phyloP scores from a whole-genome alignment of 352 stramenopile species.

The Phytophthora nicotianae region DNA sequence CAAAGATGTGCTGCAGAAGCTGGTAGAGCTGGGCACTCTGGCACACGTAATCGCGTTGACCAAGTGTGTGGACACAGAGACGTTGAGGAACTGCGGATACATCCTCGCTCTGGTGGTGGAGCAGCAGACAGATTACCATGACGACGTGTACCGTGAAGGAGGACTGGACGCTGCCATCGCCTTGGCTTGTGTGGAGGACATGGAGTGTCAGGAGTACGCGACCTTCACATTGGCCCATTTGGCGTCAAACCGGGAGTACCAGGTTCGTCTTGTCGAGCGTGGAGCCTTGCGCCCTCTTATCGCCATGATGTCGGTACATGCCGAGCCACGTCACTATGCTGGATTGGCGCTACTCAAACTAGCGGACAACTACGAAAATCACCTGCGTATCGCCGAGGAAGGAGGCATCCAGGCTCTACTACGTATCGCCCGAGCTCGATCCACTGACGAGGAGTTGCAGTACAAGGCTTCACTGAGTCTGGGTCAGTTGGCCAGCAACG shows the following conservation, averaged over 20 bases:
- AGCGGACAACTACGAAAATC: conserved; percentile 98
- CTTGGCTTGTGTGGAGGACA: conserved; percentile 93
- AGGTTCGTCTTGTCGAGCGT: conserved; percentile 91
- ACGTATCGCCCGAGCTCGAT: conserved; percentile 88
- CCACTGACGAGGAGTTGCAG: conserved; percentile 94
- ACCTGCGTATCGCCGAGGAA: conserved; percentile 95
- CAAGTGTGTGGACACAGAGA: conserved; percentile 89
- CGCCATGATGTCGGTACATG: conserved; percentile 95
- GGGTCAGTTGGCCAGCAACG: conserved; percentile 92
- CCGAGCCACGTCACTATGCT: conserved; percentile 95
- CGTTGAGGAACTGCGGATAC: conserved; percentile 93
- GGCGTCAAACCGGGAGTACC: conserved; percentile 94
- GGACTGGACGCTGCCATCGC: conserved; percentile 90
- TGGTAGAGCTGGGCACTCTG: conserved; percentile 91
- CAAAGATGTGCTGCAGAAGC: conserved; percentile 89
- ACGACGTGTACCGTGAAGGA: conserved; percentile 87
- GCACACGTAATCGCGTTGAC: conserved; percentile 83
- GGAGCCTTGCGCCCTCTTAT: conserved; percentile 94
- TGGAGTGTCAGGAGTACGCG: conserved; percentile 96
- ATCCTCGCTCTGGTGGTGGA: conserved; percentile 90
- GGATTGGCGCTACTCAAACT: conserved; percentile 96
- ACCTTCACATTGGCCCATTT: conserved; percentile 96
- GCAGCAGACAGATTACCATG: conserved; percentile 93
- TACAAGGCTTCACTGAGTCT: conserved; percentile 96
- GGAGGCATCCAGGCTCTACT: conserved; percentile 96